Conservation (phyloP, 2,329 filamentous ascomycete species). For the Trichoderma koningiopsis region DNA sequence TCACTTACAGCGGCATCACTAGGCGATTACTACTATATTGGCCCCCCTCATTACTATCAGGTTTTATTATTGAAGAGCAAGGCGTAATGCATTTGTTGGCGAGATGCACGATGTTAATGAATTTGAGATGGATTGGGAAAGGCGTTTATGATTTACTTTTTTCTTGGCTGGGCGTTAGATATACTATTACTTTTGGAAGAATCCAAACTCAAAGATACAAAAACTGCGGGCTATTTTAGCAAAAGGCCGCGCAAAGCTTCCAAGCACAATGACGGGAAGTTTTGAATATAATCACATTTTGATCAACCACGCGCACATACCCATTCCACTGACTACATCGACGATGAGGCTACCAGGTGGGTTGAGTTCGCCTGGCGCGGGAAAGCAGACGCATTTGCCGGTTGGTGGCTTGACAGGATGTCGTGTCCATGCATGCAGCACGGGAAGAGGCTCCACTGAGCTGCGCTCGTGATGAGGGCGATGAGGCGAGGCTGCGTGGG, state of each 20-base stretch:
- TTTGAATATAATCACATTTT: constrained; percentile 11
- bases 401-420: constrained; percentile 12
- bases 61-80: constrained; percentile 10
- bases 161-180: constrained; percentile 2
- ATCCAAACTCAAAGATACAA: background rate
- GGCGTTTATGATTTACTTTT: background rate
- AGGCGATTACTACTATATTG: constrained; percentile 13
- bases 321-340: background rate
- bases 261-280: background rate
- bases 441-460: constrained; percentile 3
- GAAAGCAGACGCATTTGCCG: background rate
- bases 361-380: constrained; percentile 13
- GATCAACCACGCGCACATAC: background rate
- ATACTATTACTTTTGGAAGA: background rate
- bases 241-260: background rate
- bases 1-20: constrained; percentile 19
- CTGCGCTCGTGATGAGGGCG: background rate
- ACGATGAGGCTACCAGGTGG: background rate
- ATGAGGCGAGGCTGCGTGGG: background rate
- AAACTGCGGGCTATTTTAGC: background rate
- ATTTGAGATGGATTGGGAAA: constrained; percentile 1
- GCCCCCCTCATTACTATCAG: background rate
- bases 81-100: constrained; percentile 19
- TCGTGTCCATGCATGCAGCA: constrained; percentile 5
- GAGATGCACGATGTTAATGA: constrained; percentile 10